These are phyloP conservation scores for Peronospora tabacina DNA, from an alignment of 352 stramenopile species.

Conservation along the genomic window DNA sequence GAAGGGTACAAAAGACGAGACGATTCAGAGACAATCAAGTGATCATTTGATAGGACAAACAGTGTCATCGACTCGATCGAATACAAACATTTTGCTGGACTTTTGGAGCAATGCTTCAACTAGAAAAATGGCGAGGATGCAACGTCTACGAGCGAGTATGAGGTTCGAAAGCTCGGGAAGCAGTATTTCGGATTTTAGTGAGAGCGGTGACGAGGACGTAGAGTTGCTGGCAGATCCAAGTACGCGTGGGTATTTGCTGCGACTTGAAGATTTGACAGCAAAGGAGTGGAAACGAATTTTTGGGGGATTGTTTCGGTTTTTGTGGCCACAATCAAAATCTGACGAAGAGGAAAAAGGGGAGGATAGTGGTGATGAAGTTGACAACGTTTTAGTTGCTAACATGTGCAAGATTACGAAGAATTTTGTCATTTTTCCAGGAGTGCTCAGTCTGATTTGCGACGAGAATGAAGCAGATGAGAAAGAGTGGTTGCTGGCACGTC, in stretches of 20 bases:
- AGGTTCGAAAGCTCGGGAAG: constrained; percentile 38
- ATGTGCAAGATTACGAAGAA: constrained; percentile 68
- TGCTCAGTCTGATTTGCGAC: constrained; percentile 47
- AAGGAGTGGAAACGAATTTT: constrained; percentile 72
- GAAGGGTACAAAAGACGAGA: constrained; percentile 1
- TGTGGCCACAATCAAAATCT: constrained; percentile 26
- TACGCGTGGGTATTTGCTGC: constrained; percentile 53
- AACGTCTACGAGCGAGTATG: constrained; percentile 33
- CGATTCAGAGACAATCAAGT: not conserved
- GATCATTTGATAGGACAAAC: constrained; percentile 6
- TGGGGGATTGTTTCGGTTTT: constrained; percentile 44
- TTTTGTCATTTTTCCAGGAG: constrained; percentile 55
- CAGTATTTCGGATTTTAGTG: constrained; percentile 35
- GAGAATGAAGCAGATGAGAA: constrained; percentile 26
- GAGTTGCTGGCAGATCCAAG: constrained; percentile 25
- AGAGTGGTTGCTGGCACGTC: constrained; percentile 39
- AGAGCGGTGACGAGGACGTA: constrained; percentile 22
- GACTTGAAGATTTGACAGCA: constrained; percentile 56
- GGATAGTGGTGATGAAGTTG: constrained; percentile 28
- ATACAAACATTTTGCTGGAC: constrained; percentile 19
- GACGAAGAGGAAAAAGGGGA: constrained; percentile 6
- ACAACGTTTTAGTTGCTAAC: constrained; percentile 54
- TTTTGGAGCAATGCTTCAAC: constrained; percentile 32
- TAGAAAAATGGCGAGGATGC: constrained; percentile 34
- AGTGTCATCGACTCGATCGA: constrained; percentile 4